phyloP scores from a whole-genome alignment of 805 yeast species.

The Wickerhamomyces hampshirensis region DNA sequence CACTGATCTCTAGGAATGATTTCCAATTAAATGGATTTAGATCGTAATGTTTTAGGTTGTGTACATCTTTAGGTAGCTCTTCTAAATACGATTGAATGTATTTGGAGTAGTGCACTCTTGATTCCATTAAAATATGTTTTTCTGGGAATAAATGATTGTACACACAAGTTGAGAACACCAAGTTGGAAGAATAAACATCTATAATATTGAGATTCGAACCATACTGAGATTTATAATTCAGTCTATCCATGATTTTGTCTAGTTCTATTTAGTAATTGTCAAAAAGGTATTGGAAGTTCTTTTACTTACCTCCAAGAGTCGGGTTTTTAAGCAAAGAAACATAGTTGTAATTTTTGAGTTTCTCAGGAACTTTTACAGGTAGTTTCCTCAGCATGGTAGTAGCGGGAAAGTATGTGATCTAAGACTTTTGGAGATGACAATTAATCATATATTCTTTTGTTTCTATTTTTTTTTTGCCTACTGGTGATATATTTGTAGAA shows the following conservation, averaged over 20 bases:
- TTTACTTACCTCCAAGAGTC: slow-evolving; percentile 6
- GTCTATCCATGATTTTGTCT: slow-evolving; percentile 39
- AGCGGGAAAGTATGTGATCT: no score
- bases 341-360: slow-evolving; percentile 10
- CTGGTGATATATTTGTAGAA: no score
- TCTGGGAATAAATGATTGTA: slow-evolving; percentile 56
- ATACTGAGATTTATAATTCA: slow-evolving; percentile 33
- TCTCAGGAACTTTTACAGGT: slow-evolving; percentile 7
- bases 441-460: no score
- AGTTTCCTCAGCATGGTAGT: slow-evolving; percentile 4
- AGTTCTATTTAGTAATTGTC: no score
- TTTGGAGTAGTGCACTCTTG: slow-evolving; percentile 30
- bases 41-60: slow-evolving; percentile 26
- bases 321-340: slow-evolving; percentile 9
- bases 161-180: slow-evolving; percentile 58
- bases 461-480: no score
- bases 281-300: no score
- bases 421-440: no score
- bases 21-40: slow-evolving; percentile 67
- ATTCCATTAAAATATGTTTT: slow-evolving; percentile 60
- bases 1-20: slow-evolving; percentile 46
- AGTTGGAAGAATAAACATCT: slow-evolving; percentile 57
- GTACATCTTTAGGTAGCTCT: background rate
- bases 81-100: slow-evolving; percentile 10
- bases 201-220: slow-evolving; percentile 42